Evolutionary conservation across 257 asterid genomes (phyloP).

Genomic region (Hygrophila difformis): DNA sequence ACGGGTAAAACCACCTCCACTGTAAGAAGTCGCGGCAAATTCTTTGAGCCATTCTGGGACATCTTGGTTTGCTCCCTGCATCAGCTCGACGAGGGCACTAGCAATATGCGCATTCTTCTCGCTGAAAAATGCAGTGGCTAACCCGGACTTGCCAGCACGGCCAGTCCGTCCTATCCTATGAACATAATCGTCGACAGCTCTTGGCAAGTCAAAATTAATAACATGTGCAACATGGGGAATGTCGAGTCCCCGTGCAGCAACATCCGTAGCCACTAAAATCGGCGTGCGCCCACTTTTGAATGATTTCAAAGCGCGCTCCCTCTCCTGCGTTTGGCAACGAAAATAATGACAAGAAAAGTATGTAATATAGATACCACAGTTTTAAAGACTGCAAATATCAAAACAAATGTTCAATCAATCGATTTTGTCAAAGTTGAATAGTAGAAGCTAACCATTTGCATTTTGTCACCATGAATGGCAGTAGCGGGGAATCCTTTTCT

Average conservation of each 20-base stretch:
- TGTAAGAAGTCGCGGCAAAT: conserved; percentile 27
- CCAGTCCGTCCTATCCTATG: conserved; percentile 88
- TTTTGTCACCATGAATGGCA: conserved; percentile 80
- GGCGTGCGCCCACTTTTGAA: conserved; percentile 56
- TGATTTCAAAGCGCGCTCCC: conserved; percentile 53
- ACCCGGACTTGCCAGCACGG: conserved; percentile 76
- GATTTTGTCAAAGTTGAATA: too few relatives aligned
- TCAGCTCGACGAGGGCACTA: conserved; percentile 40
- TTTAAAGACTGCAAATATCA: too few relatives aligned
- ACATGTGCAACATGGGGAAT: conserved; percentile 73
- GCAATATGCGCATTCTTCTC: conserved; percentile 46
- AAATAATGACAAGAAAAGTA: too few relatives aligned
- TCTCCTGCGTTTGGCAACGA: too few relatives aligned
- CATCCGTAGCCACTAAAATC: conserved; percentile 63
- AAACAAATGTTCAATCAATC: too few relatives aligned
- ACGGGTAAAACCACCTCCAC: conserved; percentile 15
- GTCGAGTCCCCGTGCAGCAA: too few relatives aligned
- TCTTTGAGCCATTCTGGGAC: conserved; percentile 46
- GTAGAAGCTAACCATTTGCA: conserved; percentile 64
- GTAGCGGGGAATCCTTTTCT: conserved; percentile 43
- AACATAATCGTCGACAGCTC: conserved; percentile 49
- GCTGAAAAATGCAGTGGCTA: conserved; percentile 75
- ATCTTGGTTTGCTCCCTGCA: conserved; percentile 58
- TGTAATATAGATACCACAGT: too few relatives aligned
- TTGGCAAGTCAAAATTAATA: conserved; percentile 66